Conservation (phyloP, 768 basidiomycete genomes). For the Leccinellum albellum region DNA sequence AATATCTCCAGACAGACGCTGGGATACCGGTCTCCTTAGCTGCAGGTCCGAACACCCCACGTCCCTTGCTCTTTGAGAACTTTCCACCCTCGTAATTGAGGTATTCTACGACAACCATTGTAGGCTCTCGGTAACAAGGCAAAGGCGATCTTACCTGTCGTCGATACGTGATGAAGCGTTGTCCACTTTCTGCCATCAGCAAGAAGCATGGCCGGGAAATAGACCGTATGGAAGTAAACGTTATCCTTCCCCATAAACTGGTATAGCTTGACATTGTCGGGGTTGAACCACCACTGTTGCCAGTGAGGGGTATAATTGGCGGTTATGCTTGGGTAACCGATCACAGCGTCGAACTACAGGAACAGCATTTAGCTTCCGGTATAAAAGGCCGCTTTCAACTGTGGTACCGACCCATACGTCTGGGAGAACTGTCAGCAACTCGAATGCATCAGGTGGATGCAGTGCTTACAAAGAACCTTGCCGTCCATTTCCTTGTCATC, state of each 20-base stretch:
- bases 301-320: slow-evolving; percentile 92
- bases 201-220: slow-evolving; percentile 86
- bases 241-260: slow-evolving; percentile 99
- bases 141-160: slow-evolving; percentile 63
- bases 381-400: background rate
- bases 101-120: slow-evolving; percentile 60
- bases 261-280: slow-evolving; percentile 82
- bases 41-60: slow-evolving; percentile 94
- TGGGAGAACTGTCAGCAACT: slow-evolving; percentile 27
- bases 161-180: slow-evolving; percentile 87
- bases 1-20: slow-evolving; percentile 95
- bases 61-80: slow-evolving; percentile 95
- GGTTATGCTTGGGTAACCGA: slow-evolving; percentile 97
- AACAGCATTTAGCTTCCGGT: slow-evolving; percentile 1
- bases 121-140: background rate
- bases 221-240: slow-evolving; percentile 96
- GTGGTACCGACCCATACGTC: slow-evolving; percentile 83
- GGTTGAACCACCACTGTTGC: slow-evolving; percentile 97
- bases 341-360: slow-evolving; percentile 89
- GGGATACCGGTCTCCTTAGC: slow-evolving; percentile 93
- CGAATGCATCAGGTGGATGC: background rate
- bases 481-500: slow-evolving; percentile 83
- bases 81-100: slow-evolving; percentile 98
- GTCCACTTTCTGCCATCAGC: slow-evolving; percentile 94
- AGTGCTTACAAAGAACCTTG: slow-evolving; percentile 90